Evolutionary conservation across 2,329 filamentous ascomycete genomes (phyloP).

Genomic region (Neophaeococcomyces mojaviensis): DNA sequence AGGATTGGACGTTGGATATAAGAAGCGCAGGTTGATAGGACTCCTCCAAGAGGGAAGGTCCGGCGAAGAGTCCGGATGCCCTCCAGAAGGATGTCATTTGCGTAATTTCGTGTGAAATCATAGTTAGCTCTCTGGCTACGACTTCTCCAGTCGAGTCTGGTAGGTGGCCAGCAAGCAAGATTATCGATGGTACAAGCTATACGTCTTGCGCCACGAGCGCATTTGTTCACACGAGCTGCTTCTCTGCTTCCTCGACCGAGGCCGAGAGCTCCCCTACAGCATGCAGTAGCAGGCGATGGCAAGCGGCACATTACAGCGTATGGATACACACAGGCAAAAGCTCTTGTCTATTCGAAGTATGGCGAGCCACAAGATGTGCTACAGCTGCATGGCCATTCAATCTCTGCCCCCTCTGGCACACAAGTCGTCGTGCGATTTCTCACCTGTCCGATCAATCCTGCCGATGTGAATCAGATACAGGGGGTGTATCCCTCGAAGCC

Average conservation of each 20-base stretch:
- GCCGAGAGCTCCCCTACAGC: neutral
- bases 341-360: conserved; percentile 41
- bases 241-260: neutral
- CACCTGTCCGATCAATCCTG: conserved; percentile 87
- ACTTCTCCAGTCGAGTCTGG: neutral
- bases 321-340: conserved; percentile 44
- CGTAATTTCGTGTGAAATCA: too few relatives aligned
- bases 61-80: neutral
- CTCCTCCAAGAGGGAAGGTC: neutral
- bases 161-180: neutral
- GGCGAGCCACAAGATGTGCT: conserved; percentile 44
- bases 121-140: neutral
- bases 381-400: conserved; percentile 42
- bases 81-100: too few relatives aligned
- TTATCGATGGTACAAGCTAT: neutral
- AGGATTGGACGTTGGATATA: neutral
- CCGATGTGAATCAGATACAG: conserved; percentile 97
- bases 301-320: conserved; percentile 39
- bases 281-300: neutral
- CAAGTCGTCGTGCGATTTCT: conserved; percentile 77
- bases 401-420: conserved; percentile 47
- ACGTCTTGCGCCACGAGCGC: conserved; percentile 4
- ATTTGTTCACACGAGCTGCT: conserved; percentile 2
- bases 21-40: neutral
- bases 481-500: conserved; percentile 89